Evolutionary conservation across 768 basidiomycete species (phyloP).

Genomic region (Crepidotus variabilis): DNA sequence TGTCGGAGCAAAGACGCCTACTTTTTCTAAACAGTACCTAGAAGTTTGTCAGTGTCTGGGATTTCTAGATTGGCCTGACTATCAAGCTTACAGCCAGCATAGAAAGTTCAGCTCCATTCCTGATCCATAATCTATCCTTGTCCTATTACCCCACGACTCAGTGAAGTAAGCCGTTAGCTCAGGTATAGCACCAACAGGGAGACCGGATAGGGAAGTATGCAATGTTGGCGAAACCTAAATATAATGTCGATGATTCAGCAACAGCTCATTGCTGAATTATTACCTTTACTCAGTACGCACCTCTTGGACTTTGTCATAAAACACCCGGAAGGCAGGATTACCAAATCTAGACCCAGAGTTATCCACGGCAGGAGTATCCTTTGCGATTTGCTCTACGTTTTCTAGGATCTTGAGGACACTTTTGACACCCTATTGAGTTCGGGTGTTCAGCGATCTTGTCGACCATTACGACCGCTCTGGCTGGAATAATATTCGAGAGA

Average conservation of each 20-base stretch:
- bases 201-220: slow-evolving; percentile 53
- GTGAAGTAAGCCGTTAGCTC: slow-evolving; percentile 81
- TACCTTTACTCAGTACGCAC: slow-evolving; percentile 30
- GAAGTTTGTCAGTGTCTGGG: not conserved
- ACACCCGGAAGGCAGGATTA: slow-evolving; percentile 92
- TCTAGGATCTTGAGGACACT: slow-evolving; percentile 65
- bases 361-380: slow-evolving; percentile 78
- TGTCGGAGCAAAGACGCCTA: slow-evolving; percentile 56
- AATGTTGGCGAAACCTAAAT: slow-evolving; percentile 49
- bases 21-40: slow-evolving; percentile 77
- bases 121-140: slow-evolving; percentile 97
- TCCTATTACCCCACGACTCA: slow-evolving; percentile 88
- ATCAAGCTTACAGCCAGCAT: slow-evolving; percentile 81
- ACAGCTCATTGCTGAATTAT: not conserved
- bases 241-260: not conserved
- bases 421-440: slow-evolving; percentile 47
- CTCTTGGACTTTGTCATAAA: slow-evolving; percentile 79
- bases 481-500: slow-evolving; percentile 8
- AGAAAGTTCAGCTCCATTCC: slow-evolving; percentile 99
- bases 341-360: slow-evolving; percentile 93
- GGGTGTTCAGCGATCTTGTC: no score
- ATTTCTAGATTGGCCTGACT: not conserved
- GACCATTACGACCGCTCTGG: not conserved
- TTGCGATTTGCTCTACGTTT: slow-evolving; percentile 60
- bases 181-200: slow-evolving; percentile 52